Conservation (phyloP, 345 rosid species). For the Ceriops decandra region DNA sequence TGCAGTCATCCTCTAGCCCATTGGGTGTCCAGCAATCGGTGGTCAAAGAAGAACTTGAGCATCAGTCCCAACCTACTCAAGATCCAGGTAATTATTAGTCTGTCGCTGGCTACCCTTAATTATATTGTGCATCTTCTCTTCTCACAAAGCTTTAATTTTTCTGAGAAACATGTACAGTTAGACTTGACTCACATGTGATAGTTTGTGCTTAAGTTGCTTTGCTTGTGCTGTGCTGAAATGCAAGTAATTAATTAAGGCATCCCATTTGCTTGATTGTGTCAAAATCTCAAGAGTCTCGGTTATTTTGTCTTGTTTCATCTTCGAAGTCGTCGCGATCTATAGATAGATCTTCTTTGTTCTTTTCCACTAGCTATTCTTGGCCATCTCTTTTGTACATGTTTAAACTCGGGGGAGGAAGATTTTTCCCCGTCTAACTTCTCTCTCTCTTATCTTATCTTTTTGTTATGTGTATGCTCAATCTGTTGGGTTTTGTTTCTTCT, state of each 20-base stretch:
- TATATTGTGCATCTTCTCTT: neutral
- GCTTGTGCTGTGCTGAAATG: neutral
- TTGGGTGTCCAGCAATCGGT: slow-evolving; percentile 4
- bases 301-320: neutral
- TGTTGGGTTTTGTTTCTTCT: neutral
- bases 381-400: neutral
- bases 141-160: neutral
- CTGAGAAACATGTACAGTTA: neutral
- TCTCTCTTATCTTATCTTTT: no score
- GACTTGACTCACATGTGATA: neutral
- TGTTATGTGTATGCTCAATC: neutral
- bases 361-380: neutral
- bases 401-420: no score
- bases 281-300: neutral
- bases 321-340: slow-evolving; percentile 9
- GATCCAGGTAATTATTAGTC: slow-evolving; percentile 15
- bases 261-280: neutral
- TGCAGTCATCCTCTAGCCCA: slow-evolving; percentile 19
- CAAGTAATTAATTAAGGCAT: no score
- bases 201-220: neutral
- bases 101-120: neutral
- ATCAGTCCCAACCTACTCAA: slow-evolving; percentile 5
- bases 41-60: slow-evolving; percentile 9
- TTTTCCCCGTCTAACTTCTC: no score
- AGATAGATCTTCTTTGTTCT: neutral